A percentile compares a stretch with the other conserved stretches of the same genome.
These are phyloP conservation scores for Sphaerulina vaccinii DNA, from an alignment of 2,329 filamentous ascomycete species.

Conservation along the genomic window DNA sequence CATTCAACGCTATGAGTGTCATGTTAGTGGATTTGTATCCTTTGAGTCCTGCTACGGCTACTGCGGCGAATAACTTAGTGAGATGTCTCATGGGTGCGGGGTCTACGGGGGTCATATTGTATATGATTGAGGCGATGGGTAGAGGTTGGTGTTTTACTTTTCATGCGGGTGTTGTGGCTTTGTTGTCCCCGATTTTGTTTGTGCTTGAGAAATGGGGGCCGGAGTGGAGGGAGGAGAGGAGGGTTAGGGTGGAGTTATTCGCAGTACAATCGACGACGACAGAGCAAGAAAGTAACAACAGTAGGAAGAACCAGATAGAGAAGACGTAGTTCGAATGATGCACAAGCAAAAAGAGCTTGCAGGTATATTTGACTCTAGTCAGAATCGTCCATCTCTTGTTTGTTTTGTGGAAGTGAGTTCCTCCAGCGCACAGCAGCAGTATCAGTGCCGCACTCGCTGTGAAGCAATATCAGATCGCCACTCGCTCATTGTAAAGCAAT, in stretches of 20 bases:
- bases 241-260: conserved; percentile 16
- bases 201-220: conserved; percentile 44
- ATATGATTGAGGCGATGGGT: conserved; percentile 45
- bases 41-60: conserved; percentile 42
- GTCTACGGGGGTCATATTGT: conserved; percentile 41
- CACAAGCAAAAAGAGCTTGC: no score
- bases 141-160: conserved; percentile 50
- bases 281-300: no score
- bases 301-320: no score
- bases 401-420: no score
- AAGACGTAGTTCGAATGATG: no score
- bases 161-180: conserved; percentile 42
- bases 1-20: conserved; percentile 52
- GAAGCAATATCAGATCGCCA: neutral
- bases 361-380: no score
- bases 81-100: conserved; percentile 41
- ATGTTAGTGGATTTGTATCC: conserved; percentile 46
- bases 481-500: no score
- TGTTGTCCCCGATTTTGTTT: conserved; percentile 43
- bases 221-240: conserved; percentile 42
- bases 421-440: no score
- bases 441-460: no score
- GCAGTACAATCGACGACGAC: no score
- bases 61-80: conserved; percentile 39
- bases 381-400: no score